Evolutionary conservation across 148 eudicot species (phyloP).

Genomic region (Cornus kousa): DNA sequence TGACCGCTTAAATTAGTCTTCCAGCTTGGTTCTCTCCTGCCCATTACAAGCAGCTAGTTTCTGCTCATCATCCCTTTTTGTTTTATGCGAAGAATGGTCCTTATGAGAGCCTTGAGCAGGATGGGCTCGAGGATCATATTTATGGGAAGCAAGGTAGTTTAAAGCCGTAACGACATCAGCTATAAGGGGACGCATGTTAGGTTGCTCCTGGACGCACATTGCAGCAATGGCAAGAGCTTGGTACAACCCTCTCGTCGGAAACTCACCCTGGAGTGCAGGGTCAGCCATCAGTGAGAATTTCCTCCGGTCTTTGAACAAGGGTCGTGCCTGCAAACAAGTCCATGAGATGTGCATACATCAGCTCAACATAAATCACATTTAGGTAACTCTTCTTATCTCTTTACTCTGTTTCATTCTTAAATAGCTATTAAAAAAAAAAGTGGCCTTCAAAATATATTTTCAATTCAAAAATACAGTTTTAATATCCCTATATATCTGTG

Average conservation of each 20-base stretch:
- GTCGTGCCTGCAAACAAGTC: constrained; percentile 6
- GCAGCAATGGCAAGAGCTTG: constrained; percentile 14
- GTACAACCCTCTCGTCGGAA: constrained; percentile 9
- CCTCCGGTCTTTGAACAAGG: constrained; percentile 6
- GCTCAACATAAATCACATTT: neutral
- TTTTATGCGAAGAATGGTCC: neutral
- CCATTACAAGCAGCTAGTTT: neutral
- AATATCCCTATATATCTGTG: too few species aligned
- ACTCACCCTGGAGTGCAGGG: constrained; percentile 12
- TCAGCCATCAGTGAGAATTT: constrained; percentile 11
- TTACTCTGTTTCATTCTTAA: neutral
- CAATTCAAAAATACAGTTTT: neutral
- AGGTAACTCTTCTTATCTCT: neutral
- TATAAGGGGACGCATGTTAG: constrained; percentile 8
- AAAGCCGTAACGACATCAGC: constrained; percentile 14
- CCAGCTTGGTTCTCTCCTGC: neutral
- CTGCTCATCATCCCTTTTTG: neutral
- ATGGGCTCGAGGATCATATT: neutral
- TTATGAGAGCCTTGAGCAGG: neutral
- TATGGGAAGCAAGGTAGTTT: constrained; percentile 4
- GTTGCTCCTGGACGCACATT: constrained; percentile 17
- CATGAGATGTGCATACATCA: neutral
- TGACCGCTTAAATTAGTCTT: neutral
- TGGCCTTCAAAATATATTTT: too few species aligned
- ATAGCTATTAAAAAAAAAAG: too few species aligned